Conservation (phyloP, 2,329 filamentous ascomycete genomes). For the Thelonectria rubi region DNA sequence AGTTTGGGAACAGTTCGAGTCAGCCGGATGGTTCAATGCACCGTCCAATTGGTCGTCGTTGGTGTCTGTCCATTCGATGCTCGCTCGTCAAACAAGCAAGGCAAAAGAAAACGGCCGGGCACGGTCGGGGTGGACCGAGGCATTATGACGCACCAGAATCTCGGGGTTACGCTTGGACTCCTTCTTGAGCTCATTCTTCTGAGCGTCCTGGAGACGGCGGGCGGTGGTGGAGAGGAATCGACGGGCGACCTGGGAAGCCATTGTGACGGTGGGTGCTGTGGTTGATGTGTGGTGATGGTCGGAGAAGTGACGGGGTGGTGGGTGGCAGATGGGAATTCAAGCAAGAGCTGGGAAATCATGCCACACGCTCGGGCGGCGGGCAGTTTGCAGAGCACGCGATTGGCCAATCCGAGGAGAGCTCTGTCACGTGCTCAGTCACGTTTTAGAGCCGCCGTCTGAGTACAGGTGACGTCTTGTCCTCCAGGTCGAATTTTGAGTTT, state of each 20-base stretch:
- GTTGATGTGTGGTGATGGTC: slow-evolving; percentile 24
- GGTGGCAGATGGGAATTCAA: slow-evolving; percentile 31
- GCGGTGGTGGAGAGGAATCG: slow-evolving; percentile 64
- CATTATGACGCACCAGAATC: slow-evolving; percentile 55
- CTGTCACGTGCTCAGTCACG: slow-evolving; percentile 35
- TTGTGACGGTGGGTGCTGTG: slow-evolving; percentile 46
- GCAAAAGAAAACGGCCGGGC: slow-evolving; percentile 8
- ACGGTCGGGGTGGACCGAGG: slow-evolving; percentile 31
- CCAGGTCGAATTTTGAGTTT: background rate
- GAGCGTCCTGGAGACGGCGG: slow-evolving; percentile 59
- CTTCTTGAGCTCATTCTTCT: slow-evolving; percentile 61
- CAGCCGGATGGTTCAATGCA: slow-evolving; percentile 23
- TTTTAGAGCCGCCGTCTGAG: slow-evolving; percentile 9
- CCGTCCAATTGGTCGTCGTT: slow-evolving; percentile 6
- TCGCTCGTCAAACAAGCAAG: too few species aligned
- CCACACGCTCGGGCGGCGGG: slow-evolving; percentile 27
- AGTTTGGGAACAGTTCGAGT: slow-evolving; percentile 27
- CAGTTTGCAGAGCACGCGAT: slow-evolving; percentile 36
- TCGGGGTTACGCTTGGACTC: slow-evolving; percentile 66
- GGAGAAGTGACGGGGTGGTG: slow-evolving; percentile 22
- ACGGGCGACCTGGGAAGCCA: slow-evolving; percentile 66
- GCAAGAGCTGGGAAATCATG: slow-evolving; percentile 29
- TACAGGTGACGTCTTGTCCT: slow-evolving; percentile 32
- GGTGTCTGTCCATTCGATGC: too few species aligned
- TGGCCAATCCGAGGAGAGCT: slow-evolving; percentile 40